Base-by-base conservation (phyloP, 495 filamentous ascomycete species). In the Margaritispora aquatica region DNA sequence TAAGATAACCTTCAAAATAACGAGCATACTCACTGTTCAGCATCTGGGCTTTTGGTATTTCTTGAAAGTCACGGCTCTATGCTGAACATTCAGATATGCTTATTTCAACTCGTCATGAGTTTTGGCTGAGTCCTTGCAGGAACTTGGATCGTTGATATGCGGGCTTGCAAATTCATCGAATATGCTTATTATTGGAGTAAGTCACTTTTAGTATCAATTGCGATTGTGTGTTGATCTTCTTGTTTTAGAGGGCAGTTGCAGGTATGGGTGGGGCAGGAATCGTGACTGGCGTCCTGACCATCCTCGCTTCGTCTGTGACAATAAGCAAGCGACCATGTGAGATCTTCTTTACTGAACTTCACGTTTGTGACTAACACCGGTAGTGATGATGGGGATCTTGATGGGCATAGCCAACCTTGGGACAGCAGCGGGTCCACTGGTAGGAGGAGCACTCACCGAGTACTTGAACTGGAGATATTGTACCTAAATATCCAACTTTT, bases 381-480 rank as follows among this genome's bases (percentile, higher is more conserved):
- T 10, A 44, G 38, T n/a, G 38, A 3, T 44, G 38, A 44, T n/a
- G 38, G 38, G 38, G 8, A 8, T 44, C 3, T 7, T 44, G 38
- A 9, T 44, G 7, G 38, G 10, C 3, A 44, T 54, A 63, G 76
- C 4, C 77, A 77, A 74, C 2, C 66, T 82, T 26, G 75, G 77
- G 1, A 68, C 74, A 0, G 71, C 76, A 0, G 27, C 64, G 10
- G 81, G 82, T 0, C 84, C 84, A 0, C 49, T 88, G 23, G 64
- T 88, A 34, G 84, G 84, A 52, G 86, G 86, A 20, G 74, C 77
- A 1, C 81, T 90, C 46, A 90, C 87, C 2, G 75, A 85, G 51
- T 73, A 83, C 44, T 70, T 66, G 74, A 70, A 58, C 26, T 74
- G 71, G 71, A 49, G 71, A 20, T 77, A 74, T 74, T 76, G 84